Conservation (phyloP, 139 green algal species). For the Chlamydomonas applanata region DNA sequence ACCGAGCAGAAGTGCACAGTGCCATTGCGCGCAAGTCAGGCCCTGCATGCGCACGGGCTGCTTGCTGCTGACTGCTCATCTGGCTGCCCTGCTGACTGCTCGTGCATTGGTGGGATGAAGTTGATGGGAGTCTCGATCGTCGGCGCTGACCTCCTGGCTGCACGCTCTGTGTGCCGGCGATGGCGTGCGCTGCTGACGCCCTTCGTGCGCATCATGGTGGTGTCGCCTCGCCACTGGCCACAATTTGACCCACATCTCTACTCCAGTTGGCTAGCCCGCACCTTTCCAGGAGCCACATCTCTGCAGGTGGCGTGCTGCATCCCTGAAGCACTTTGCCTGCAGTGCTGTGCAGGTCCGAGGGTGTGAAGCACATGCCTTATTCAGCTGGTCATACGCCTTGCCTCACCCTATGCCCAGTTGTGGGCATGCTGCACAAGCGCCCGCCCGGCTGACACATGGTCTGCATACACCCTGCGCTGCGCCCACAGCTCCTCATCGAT, state of each 20-base stretch:
- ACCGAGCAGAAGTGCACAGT: no score
- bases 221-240: slow-evolving; percentile 2
- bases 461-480: not conserved
- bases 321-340: no score
- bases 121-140: not conserved
- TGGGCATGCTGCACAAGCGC: no score
- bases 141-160: slow-evolving; percentile 3
- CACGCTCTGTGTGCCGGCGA: slow-evolving; percentile 4
- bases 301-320: slow-evolving; percentile 8
- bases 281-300: not conserved
- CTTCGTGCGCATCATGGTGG: not conserved
- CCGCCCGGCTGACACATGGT: no score
- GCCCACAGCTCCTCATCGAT: slow-evolving; percentile 14
- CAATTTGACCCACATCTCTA: not conserved
- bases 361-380: not conserved
- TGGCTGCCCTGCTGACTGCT: no score
- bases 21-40: no score
- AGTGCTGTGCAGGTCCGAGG: not conserved
- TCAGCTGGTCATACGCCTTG: not conserved
- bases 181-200: not conserved
- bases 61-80: no score
- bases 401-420: no score
- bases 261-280: not conserved
- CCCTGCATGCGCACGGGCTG: no score
- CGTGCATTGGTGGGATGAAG: no score